These are phyloP conservation scores for Podaxis pistillaris DNA, from an alignment of 768 basidiomycete species.

Conservation along the genomic window DNA sequence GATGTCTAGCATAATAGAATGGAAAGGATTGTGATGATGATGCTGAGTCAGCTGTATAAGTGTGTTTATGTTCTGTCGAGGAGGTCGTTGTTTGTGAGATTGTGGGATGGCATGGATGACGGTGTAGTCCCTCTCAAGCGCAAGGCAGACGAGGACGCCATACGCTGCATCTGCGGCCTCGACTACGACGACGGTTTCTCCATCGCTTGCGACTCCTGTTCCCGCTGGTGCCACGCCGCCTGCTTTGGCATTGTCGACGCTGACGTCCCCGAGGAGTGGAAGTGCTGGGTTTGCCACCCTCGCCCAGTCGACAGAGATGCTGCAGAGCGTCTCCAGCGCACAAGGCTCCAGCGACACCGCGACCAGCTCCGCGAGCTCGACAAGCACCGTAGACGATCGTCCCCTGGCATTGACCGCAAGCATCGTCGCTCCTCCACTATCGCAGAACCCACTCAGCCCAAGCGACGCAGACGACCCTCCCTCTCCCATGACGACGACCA, in stretches of 20 bases:
- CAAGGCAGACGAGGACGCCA: slow-evolving; percentile 34
- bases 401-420: slow-evolving; percentile 11
- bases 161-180: slow-evolving; percentile 74
- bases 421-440: slow-evolving; percentile 26
- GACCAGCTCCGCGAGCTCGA: background rate
- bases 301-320: slow-evolving; percentile 45
- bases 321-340: slow-evolving; percentile 39
- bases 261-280: slow-evolving; percentile 70
- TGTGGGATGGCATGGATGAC: too few species aligned
- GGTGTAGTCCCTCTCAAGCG: background rate
- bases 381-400: background rate
- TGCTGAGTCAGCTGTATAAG: too few species aligned
- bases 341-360: slow-evolving; percentile 25
- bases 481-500: slow-evolving; percentile 39
- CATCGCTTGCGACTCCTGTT: slow-evolving; percentile 82
- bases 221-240: slow-evolving; percentile 80
- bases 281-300: slow-evolving; percentile 59
- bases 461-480: slow-evolving; percentile 12
- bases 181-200: slow-evolving; percentile 80
- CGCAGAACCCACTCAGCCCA: slow-evolving; percentile 17
- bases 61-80: too few species aligned
- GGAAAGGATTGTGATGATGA: too few species aligned
- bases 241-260: slow-evolving; percentile 67
- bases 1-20: too few species aligned
- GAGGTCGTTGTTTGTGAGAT: too few species aligned